phyloP scores from a whole-genome alignment of 306 rosid species.

The Aeschynomene evenia region DNA sequence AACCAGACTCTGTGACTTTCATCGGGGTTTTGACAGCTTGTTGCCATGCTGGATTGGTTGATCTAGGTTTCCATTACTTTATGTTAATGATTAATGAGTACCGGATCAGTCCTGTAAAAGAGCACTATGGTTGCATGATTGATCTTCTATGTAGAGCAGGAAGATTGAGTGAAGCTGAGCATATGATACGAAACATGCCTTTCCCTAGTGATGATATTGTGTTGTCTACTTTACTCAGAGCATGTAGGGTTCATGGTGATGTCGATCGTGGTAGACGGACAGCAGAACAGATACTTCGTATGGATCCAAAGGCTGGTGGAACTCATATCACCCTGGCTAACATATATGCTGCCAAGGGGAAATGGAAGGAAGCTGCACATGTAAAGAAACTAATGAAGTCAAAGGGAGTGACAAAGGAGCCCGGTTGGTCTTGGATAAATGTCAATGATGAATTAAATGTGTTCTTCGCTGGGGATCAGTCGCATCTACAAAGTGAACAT shows the following conservation, averaged over 20 bases:
- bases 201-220: slow-evolving; percentile 64
- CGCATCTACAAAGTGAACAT: slow-evolving; percentile 56
- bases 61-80: slow-evolving; percentile 69
- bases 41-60: slow-evolving; percentile 76
- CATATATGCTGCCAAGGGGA: slow-evolving; percentile 67
- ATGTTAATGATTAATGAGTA: slow-evolving; percentile 48
- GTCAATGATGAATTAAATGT: slow-evolving; percentile 49
- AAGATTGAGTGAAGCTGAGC: slow-evolving; percentile 61
- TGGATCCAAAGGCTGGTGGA: slow-evolving; percentile 68
- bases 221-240: slow-evolving; percentile 83
- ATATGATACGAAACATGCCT: slow-evolving; percentile 60
- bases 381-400: slow-evolving; percentile 69
- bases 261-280: slow-evolving; percentile 58
- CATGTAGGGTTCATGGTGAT: slow-evolving; percentile 64
- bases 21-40: slow-evolving; percentile 74
- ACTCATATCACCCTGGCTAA: slow-evolving; percentile 73
- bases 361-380: slow-evolving; percentile 67
- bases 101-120: slow-evolving; percentile 59
- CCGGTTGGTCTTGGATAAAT: slow-evolving; percentile 83
- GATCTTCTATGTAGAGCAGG: slow-evolving; percentile 91
- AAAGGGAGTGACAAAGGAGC: slow-evolving; percentile 77
- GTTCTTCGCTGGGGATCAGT: slow-evolving; percentile 64
- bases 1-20: slow-evolving; percentile 69
- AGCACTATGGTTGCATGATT: slow-evolving; percentile 76
- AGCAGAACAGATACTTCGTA: slow-evolving; percentile 60